Evolutionary conservation across 192 early-diverging fungal species (phyloP).

Genomic region (Backusella westeae): DNA sequence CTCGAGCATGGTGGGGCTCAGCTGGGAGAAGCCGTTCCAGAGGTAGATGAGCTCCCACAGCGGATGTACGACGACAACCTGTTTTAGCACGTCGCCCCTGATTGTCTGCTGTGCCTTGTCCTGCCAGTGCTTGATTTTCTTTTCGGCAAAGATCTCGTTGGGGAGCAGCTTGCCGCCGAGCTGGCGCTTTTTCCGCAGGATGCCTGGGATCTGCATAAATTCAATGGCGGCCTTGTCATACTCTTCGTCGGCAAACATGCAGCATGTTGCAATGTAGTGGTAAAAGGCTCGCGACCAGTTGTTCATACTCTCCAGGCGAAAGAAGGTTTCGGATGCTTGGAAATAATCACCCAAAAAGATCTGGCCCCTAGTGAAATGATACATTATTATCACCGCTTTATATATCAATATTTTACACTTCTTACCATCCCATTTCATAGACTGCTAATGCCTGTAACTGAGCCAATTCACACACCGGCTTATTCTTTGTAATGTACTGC

Average conservation of each 20-base stretch:
- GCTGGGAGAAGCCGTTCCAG: slow-evolving; percentile 35
- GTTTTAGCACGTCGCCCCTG: slow-evolving; percentile 13
- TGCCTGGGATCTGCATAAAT: slow-evolving; percentile 31
- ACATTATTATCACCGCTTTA: no score
- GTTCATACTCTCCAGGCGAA: slow-evolving; percentile 41
- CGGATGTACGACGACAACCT: slow-evolving; percentile 29
- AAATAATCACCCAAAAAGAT: slow-evolving; percentile 38
- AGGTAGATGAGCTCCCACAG: slow-evolving; percentile 41
- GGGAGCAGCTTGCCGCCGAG: slow-evolving; percentile 19
- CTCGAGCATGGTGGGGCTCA: not conserved
- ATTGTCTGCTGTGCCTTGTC: not conserved
- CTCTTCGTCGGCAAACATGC: slow-evolving; percentile 36
- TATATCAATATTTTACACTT: no score
- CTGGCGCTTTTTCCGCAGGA: slow-evolving; percentile 12
- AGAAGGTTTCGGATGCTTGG: slow-evolving; percentile 42
- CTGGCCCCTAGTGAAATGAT: slow-evolving; percentile 22
- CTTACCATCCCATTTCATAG: slow-evolving; percentile 41
- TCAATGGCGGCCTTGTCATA: slow-evolving; percentile 38
- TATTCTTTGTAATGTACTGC: not conserved
- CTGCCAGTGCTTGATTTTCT: slow-evolving; percentile 24
- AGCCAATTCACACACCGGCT: slow-evolving; percentile 26
- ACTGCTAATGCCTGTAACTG: slow-evolving; percentile 27
- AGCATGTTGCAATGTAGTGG: slow-evolving; percentile 41
- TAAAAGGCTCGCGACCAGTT: slow-evolving; percentile 38
- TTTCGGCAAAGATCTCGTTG: slow-evolving; percentile 32